These are phyloP conservation scores for Candida coquimbonensis DNA, from an alignment of 805 yeast genomes.

Conservation along the genomic window DNA sequence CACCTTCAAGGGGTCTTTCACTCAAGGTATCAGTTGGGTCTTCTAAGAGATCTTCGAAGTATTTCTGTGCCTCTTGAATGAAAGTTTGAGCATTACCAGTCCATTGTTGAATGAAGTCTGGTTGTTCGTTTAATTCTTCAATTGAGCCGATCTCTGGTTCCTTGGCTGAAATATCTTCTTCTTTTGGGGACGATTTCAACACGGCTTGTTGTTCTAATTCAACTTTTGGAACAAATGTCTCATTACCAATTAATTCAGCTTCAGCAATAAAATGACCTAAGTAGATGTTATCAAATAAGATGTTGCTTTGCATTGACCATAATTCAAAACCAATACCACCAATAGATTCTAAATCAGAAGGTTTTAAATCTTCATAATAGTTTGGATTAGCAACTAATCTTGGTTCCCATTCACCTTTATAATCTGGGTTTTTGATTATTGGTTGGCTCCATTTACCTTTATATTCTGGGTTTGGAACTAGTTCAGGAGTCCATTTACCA, in stretches of 20 bases:
- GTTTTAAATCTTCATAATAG: constrained; percentile 49
- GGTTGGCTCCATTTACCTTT: constrained; percentile 78
- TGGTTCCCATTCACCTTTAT: constrained; percentile 75
- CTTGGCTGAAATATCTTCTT: not conserved
- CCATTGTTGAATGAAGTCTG: not conserved
- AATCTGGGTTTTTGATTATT: constrained; percentile 61
- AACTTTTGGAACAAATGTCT: constrained; percentile 54
- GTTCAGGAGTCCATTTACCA: constrained; percentile 72
- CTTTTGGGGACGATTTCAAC: constrained; percentile 33
- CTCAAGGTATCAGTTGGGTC: constrained; percentile 40
- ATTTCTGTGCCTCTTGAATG: constrained; percentile 22
- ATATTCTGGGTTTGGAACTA: constrained; percentile 60
- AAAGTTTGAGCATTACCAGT: not conserved
- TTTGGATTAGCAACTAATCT: constrained; percentile 61
- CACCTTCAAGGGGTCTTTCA: constrained; percentile 43
- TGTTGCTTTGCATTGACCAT: constrained; percentile 77
- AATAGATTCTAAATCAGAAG: constrained; percentile 57
- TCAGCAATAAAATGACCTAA: constrained; percentile 78
- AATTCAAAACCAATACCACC: constrained; percentile 85
- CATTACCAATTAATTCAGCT: constrained; percentile 79
- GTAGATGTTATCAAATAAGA: constrained; percentile 77
- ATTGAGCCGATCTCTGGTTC: constrained; percentile 23
- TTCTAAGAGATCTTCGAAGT: constrained; percentile 31
- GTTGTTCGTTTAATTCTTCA: not conserved
- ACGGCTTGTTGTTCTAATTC: constrained; percentile 41